These are phyloP conservation scores for Nymphaea colorata DNA, from an alignment of 164 flowering plant species.

Conservation along the genomic window DNA sequence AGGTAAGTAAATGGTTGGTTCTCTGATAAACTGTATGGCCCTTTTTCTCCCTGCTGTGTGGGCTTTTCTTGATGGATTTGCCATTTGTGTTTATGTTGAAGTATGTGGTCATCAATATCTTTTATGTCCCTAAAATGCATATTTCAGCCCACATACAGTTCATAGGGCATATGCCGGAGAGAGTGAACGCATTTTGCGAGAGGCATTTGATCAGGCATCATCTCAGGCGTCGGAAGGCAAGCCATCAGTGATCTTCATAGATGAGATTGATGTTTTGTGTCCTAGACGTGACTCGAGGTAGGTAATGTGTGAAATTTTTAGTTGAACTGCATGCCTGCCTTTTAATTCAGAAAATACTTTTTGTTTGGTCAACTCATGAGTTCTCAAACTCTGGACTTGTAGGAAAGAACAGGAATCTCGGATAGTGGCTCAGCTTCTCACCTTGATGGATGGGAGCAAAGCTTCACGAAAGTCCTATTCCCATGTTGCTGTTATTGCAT, in stretches of 20 bases:
- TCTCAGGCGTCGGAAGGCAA: slow-evolving; percentile 36
- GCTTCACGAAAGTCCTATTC: slow-evolving; percentile 27
- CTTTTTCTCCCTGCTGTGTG: too few relatives aligned
- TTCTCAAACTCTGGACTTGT: slow-evolving; percentile 11
- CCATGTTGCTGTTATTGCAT: slow-evolving; percentile 76
- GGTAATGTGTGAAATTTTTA: neutral
- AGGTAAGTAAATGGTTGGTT: slow-evolving; percentile 28
- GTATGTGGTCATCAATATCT: too few relatives aligned
- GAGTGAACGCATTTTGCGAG: slow-evolving; percentile 73
- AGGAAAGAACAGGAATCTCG: slow-evolving; percentile 83
- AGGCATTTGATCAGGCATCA: slow-evolving; percentile 78
- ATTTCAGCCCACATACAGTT: slow-evolving; percentile 70
- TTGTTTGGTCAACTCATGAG: neutral
- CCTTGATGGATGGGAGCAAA: slow-evolving; percentile 65
- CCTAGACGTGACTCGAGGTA: slow-evolving; percentile 81
- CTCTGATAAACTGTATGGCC: too few relatives aligned
- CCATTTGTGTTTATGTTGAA: too few relatives aligned
- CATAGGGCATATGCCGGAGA: slow-evolving; percentile 89
- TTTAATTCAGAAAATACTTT: neutral
- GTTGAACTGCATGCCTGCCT: neutral
- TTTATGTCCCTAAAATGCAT: neutral
- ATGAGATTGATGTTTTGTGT: slow-evolving; percentile 91
- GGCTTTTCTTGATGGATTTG: too few relatives aligned
- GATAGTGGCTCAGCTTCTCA: slow-evolving; percentile 61
- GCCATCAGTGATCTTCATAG: slow-evolving; percentile 84